Conservation (phyloP, 495 filamentous ascomycete species). For the Penicillium chermesinum region DNA sequence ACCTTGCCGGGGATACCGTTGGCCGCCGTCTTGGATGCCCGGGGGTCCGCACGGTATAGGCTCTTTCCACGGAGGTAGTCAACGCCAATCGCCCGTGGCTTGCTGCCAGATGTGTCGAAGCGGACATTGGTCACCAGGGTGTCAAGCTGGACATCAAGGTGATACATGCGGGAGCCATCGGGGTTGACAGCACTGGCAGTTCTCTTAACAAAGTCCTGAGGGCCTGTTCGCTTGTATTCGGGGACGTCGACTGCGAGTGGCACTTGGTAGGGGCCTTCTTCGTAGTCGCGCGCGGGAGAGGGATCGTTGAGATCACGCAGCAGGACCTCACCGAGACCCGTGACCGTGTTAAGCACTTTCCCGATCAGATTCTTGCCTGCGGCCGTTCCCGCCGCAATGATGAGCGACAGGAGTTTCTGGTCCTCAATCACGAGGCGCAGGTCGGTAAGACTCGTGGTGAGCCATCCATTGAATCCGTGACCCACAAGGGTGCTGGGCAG, state of each 20-base stretch:
- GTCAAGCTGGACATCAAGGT: constrained; percentile 53
- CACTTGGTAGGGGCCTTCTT: constrained; percentile 44
- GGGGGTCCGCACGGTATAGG: constrained; percentile 57
- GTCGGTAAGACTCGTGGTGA: constrained; percentile 46
- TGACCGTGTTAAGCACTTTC: constrained; percentile 33
- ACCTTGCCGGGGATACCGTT: constrained; percentile 41
- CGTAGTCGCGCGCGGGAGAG: constrained; percentile 28
- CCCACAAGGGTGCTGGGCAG: constrained; percentile 34
- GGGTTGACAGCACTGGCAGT: constrained; percentile 44
- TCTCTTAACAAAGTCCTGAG: constrained; percentile 48
- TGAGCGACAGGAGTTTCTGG: constrained; percentile 44
- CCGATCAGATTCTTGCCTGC: constrained; percentile 32
- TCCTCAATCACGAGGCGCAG: constrained; percentile 45
- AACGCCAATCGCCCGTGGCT: constrained; percentile 57
- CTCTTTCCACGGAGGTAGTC: constrained; percentile 54
- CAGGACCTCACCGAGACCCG: constrained; percentile 39
- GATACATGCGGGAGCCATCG: constrained; percentile 52
- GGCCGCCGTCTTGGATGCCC: constrained; percentile 13
- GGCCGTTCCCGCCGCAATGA: constrained; percentile 47
- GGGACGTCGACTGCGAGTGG: constrained; percentile 42
- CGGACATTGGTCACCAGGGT: constrained; percentile 55
- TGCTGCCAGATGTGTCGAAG: constrained; percentile 42
- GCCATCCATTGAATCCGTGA: constrained; percentile 56
- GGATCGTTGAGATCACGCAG: constrained; percentile 49
- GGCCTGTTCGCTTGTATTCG: constrained; percentile 44